Base-by-base conservation (phyloP, 2,329 filamentous ascomycete species). In the Juglanconis oblonga region DNA sequence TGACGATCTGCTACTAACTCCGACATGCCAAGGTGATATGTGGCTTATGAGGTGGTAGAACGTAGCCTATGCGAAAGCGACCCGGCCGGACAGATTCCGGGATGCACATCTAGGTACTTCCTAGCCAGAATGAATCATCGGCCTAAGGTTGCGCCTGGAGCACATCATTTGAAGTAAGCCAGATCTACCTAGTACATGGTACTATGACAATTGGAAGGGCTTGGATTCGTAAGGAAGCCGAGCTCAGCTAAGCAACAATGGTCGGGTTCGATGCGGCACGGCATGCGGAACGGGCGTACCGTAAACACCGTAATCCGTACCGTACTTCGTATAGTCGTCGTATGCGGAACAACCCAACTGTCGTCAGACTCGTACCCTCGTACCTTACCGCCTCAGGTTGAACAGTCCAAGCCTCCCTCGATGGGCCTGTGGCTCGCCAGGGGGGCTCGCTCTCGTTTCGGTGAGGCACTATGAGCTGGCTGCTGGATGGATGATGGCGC, bases 181-280 rank as follows among this genome's bases (percentile, higher is more conserved):
- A 49, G 35, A 44, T 52, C 40, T 40, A 32, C 13, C 24, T 36
- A 51, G 17, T 36, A 33, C 29, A 10, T n/a, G 14, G 13, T 7
- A n/a, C n/a, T n/a, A 17, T 51, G 54, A 35, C 52, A n/a, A 51
- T 49, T 38, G 57, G 50, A 35, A 45, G 5, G 45, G 42, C 29
- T 44, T 48, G 52, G 57, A 59, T 59, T 54, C 51, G 56, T 58
- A 53, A 53, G 56, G 13, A 54, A 38, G 10, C 42, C 35, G 56
- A 53, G 51, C 38, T 48, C 45, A 48, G 17, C 17, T 48, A 48
- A 48, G 45, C 45, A 48, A 45, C 4, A 4, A n/a, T n/a, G 4
- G 13, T 44, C 9, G 4, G 6, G 4, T 29, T 47, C n/a, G 14
- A 47, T 6, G 6, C 44, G 24, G 17, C 13, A 47, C 5, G 14